phyloP scores from a whole-genome alignment of 2,329 filamentous ascomycete genomes.

The Leptographium wingfieldii region DNA sequence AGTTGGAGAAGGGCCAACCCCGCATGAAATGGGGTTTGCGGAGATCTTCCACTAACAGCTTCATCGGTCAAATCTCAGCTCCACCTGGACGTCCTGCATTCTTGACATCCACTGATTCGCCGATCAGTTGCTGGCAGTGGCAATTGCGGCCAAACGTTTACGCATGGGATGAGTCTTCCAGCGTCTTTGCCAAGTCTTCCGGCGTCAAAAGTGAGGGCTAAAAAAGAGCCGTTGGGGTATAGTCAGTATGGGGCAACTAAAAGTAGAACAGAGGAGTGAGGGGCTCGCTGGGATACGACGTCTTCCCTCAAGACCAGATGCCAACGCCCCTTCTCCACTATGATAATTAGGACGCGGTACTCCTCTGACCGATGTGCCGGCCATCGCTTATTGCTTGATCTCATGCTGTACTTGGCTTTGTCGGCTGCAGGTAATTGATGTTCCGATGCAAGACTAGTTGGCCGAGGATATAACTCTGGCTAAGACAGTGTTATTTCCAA shows the following conservation, averaged over 20 bases:
- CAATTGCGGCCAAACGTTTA: no score
- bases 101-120: background rate
- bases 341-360: background rate
- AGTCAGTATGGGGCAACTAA: no score
- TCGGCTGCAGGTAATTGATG: background rate
- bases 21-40: background rate
- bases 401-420: background rate
- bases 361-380: background rate
- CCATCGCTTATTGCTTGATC: background rate
- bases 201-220: no score
- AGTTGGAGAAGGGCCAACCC: background rate
- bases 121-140: background rate
- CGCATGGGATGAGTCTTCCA: no score
- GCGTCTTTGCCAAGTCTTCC: no score
- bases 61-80: background rate
- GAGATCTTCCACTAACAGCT: background rate
- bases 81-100: background rate
- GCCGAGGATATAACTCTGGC: background rate
- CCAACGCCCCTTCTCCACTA: background rate
- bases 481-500: background rate
- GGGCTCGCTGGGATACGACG: no score
- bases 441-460: background rate
- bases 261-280: no score
- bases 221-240: no score
- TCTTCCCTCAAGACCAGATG: no score